A percentile compares a stretch with the other conserved stretches of the same genome.
phyloP scores from a whole-genome alignment of 139 green algal genomes.

The Chlamydomonas sp. region DNA sequence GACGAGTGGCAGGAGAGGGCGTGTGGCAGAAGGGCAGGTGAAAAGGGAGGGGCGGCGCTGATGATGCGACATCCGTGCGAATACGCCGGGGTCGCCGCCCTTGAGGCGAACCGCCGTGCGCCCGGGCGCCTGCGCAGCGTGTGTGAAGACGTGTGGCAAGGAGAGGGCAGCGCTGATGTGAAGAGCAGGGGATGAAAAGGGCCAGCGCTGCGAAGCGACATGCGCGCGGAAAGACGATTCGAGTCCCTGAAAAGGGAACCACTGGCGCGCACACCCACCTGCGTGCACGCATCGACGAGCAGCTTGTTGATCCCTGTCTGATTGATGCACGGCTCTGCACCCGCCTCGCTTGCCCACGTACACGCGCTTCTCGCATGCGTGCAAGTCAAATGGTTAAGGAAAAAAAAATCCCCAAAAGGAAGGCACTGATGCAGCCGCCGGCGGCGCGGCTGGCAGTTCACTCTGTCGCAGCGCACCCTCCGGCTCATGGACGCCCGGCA shows the following conservation, averaged over 20 bases:
- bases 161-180: no score
- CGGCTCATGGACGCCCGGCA: no score
- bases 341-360: slow-evolving; percentile 66
- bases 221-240: not conserved
- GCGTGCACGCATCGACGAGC: not conserved
- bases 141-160: no score
- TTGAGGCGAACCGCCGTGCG: slow-evolving; percentile 18
- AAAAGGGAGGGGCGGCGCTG: no score
- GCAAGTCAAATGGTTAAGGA: no score
- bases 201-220: no score
- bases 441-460: no score
- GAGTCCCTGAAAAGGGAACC: not conserved
- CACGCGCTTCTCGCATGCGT: no score
- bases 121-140: no score
- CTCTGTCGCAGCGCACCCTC: no score
- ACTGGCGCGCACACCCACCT: slow-evolving; percentile 5
- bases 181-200: not conserved
- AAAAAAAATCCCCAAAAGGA: no score
- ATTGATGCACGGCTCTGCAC: slow-evolving; percentile 2
- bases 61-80: slow-evolving; percentile 54
- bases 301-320: slow-evolving; percentile 1
- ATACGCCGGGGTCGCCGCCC: slow-evolving; percentile 64
- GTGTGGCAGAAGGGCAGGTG: not conserved
- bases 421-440: no score
- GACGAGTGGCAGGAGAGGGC: not conserved